Evolutionary conservation across 805 yeast genomes (phyloP), one percentile per base, ranked within the genome.

Genomic region (Ogataea saltuana): DNA sequence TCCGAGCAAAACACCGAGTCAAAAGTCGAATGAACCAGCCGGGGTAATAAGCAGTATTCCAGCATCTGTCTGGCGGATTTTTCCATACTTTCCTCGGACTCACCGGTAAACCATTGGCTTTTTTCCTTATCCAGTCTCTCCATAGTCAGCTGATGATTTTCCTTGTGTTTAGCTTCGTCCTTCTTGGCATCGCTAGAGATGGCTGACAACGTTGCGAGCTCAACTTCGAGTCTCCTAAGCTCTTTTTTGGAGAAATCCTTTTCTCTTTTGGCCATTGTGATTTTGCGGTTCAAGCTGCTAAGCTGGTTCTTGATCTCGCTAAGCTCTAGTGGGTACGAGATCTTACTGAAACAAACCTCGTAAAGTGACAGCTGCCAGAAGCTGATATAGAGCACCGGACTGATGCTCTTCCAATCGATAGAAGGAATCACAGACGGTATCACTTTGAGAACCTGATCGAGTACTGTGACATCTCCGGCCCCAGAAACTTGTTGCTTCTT

Each of bases 291-390:
- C 21, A 71, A 56, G 5, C 72, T 63, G 18, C 58, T 58, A 3
- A 68, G 59, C 22, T 59, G 63, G 1, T 67, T 61, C 25, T 62
- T 57, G 12, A 78, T 53, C 44, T 71, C 77, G 2, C 54, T 51
- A 19, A 65, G 52, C 46, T 80, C 83, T 3, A 58, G 55, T 10
- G 68, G 69, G 57, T 90, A 89, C 2, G 77, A 57, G 1, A 56
- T 50, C 6, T 65, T 64, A 2, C 78, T 73, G 56, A 64, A 83
- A 46, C 76, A 75, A 23, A 89, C 76, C 54, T 89, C 96, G 56
- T 84, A 81, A 6, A 88, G 64, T 0, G 83, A 74, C 25, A 85
- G 67, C 48, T 71, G 78, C 97, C 96, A 90, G 54, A 89, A 90
- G 1, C 75, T 67, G 2, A 69, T 64, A 54, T 74, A 86, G 21